These are phyloP conservation scores for Cladobotryum protrusum DNA, from an alignment of 2,329 filamentous ascomycete genomes.

Conservation along the genomic window DNA sequence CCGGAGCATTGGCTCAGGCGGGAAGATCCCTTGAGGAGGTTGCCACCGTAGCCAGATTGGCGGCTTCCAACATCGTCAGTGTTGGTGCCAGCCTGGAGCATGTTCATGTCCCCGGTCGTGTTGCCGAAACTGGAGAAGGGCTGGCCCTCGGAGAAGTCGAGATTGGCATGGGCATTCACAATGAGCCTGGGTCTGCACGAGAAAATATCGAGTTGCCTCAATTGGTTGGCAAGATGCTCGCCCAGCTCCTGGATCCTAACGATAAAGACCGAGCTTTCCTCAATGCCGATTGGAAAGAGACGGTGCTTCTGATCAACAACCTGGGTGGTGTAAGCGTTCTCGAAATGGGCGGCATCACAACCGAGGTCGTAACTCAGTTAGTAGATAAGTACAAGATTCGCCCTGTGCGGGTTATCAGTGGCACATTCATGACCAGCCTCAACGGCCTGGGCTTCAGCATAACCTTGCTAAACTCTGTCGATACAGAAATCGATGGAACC, in stretches of 20 bases:
- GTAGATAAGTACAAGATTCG: conserved; percentile 49
- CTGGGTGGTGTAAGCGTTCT: conserved; percentile 67
- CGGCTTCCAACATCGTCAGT: conserved; percentile 71
- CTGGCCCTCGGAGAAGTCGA: conserved; percentile 54
- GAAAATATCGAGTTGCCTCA: conserved; percentile 46
- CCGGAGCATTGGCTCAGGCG: conserved; percentile 71
- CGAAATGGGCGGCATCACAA: conserved; percentile 65
- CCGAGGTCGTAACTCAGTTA: conserved; percentile 61
- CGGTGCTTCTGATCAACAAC: conserved; percentile 69
- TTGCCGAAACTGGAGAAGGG: conserved; percentile 48
- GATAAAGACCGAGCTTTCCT: conserved; percentile 69
- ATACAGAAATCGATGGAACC: conserved; percentile 51
- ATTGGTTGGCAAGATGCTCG: conserved; percentile 59
- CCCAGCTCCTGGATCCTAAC: conserved; percentile 57
- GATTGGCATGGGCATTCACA: conserved; percentile 74
- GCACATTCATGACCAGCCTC: conserved; percentile 73
- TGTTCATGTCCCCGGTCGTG: conserved; percentile 86
- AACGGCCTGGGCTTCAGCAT: conserved; percentile 73
- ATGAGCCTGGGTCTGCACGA: conserved; percentile 55
- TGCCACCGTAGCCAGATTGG: conserved; percentile 61
- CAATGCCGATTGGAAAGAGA: conserved; percentile 54
- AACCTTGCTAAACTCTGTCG: conserved; percentile 58
- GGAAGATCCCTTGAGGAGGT: conserved; percentile 66
- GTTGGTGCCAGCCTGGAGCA: conserved; percentile 82
- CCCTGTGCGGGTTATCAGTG: conserved; percentile 59